phyloP scores from a whole-genome alignment of 768 basidiomycete species.

The Tephrocybe sp. region DNA sequence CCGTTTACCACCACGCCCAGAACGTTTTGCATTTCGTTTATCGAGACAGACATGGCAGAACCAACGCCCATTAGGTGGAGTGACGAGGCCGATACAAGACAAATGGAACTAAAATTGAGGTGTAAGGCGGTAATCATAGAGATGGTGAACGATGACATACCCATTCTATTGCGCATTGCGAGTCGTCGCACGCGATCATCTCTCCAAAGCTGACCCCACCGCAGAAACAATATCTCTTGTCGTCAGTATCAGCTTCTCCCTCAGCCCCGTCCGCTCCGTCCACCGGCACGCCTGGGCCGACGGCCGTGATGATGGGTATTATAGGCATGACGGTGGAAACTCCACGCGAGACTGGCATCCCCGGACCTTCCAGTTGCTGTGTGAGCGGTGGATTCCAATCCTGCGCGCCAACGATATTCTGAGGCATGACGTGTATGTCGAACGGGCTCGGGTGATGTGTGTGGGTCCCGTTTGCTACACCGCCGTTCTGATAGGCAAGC shows the following conservation, averaged over 20 bases:
- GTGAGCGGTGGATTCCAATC: conserved; percentile 54
- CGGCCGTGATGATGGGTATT: conserved; percentile 25
- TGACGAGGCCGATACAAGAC: conserved; percentile 65
- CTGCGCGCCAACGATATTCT: conserved; percentile 32
- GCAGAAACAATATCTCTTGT: conserved; percentile 83
- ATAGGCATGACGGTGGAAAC: conserved; percentile 30
- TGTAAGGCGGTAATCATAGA: not conserved
- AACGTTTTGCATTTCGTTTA: conserved; percentile 54
- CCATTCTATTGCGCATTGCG: conserved; percentile 85
- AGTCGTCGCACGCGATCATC: conserved; percentile 93
- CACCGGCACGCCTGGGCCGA: conserved; percentile 33
- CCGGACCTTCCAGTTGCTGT: conserved; percentile 72
- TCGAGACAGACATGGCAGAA: conserved; percentile 68
- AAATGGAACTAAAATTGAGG: conserved; percentile 67
- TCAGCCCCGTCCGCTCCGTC: conserved; percentile 42
- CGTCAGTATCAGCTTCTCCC: conserved; percentile 59
- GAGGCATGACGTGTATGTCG: conserved; percentile 36
- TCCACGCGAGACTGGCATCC: conserved; percentile 68
- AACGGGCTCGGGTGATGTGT: conserved; percentile 39
- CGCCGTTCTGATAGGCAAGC: conserved; percentile 36
- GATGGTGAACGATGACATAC: conserved; percentile 45
- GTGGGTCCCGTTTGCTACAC: conserved; percentile 24
- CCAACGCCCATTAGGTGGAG: conserved; percentile 72
- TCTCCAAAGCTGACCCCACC: conserved; percentile 84
- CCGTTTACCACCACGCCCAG: conserved; percentile 55